These are phyloP conservation scores for Aspergillus baeticus DNA, from an alignment of 495 filamentous ascomycete genomes.

Conservation along the genomic window DNA sequence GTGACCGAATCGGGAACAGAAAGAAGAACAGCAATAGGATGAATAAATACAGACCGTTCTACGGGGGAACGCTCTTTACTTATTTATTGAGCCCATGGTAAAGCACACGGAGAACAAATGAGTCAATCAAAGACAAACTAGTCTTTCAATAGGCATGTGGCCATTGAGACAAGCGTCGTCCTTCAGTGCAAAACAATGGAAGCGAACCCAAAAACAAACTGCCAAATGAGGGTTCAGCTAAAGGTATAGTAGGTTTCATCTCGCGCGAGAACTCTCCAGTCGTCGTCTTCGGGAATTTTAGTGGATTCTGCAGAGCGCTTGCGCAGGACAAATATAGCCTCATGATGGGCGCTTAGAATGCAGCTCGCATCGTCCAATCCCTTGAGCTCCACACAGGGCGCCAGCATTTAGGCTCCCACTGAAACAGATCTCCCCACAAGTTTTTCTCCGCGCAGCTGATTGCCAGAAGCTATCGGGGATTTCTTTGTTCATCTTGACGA, in stretches of 20 bases:
- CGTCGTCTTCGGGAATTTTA: not conserved
- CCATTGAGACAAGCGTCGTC: not conserved
- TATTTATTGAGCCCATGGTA: conserved; percentile 8
- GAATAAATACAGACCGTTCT: not conserved
- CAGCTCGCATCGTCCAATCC: conserved; percentile 16
- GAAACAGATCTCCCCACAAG: conserved; percentile 1
- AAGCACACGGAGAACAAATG: not conserved
- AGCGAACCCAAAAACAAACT: not conserved
- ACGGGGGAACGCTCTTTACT: not conserved
- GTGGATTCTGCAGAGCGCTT: conserved; percentile 15
- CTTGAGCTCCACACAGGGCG: conserved; percentile 8
- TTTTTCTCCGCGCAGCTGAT: not conserved
- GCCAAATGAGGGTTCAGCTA: not conserved
- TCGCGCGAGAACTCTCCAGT: conserved; percentile 6
- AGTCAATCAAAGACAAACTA: conserved; percentile 6
- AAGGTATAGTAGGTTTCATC: conserved; percentile 17
- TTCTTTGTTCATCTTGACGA: not conserved
- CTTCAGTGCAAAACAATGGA: not conserved
- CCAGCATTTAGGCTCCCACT: conserved; percentile 5
- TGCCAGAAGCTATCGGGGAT: not conserved
- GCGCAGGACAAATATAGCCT: conserved; percentile 18
- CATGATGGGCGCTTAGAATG: conserved; percentile 17
- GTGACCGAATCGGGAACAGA: not conserved
- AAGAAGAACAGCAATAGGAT: conserved; percentile 11
- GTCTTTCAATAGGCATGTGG: conserved; percentile 1